Percentiles rank a stretch among this genome's conserved stretches.
These are phyloP conservation scores for Nemania abortiva DNA, from an alignment of 2,329 filamentous ascomycete species.

Conservation along the genomic window DNA sequence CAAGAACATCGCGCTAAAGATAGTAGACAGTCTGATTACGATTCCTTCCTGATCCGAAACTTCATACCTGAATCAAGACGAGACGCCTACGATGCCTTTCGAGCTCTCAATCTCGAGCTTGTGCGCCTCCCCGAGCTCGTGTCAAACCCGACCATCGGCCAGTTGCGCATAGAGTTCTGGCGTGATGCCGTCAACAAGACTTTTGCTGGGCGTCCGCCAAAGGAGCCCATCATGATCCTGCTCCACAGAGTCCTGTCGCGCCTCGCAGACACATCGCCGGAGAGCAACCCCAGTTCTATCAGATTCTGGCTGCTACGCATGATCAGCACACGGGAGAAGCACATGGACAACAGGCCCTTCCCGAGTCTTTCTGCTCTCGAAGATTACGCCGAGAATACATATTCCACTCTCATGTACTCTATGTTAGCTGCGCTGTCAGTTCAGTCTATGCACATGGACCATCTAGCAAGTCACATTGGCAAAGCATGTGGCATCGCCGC, in stretches of 20 bases:
- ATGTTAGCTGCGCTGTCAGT: slow-evolving; percentile 84
- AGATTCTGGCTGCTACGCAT: slow-evolving; percentile 82
- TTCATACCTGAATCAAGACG: slow-evolving; percentile 82
- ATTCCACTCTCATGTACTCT: slow-evolving; percentile 91
- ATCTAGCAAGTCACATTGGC: slow-evolving; percentile 93
- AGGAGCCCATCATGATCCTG: slow-evolving; percentile 90
- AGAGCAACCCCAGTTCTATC: slow-evolving; percentile 62
- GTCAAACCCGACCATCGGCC: slow-evolving; percentile 86
- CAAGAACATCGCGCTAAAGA: slow-evolving; percentile 36
- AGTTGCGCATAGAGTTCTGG: slow-evolving; percentile 96
- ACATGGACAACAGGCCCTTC: slow-evolving; percentile 87
- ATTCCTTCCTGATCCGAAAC: slow-evolving; percentile 85
- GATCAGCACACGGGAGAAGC: slow-evolving; percentile 83
- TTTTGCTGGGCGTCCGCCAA: slow-evolving; percentile 81
- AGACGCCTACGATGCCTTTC: slow-evolving; percentile 89
- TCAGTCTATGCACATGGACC: slow-evolving; percentile 86
- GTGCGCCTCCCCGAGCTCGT: slow-evolving; percentile 90
- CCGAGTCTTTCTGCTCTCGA: slow-evolving; percentile 79
- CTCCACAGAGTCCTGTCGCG: slow-evolving; percentile 78
- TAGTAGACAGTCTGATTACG: slow-evolving; percentile 84
- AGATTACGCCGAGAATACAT: slow-evolving; percentile 93
- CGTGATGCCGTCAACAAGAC: slow-evolving; percentile 84
- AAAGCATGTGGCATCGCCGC: slow-evolving; percentile 92
- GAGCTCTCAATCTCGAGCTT: slow-evolving; percentile 92
- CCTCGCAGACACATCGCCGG: slow-evolving; percentile 60